Conservation (phyloP, 2,329 filamentous ascomycete genomes). For the Helotiales sp. region DNA sequence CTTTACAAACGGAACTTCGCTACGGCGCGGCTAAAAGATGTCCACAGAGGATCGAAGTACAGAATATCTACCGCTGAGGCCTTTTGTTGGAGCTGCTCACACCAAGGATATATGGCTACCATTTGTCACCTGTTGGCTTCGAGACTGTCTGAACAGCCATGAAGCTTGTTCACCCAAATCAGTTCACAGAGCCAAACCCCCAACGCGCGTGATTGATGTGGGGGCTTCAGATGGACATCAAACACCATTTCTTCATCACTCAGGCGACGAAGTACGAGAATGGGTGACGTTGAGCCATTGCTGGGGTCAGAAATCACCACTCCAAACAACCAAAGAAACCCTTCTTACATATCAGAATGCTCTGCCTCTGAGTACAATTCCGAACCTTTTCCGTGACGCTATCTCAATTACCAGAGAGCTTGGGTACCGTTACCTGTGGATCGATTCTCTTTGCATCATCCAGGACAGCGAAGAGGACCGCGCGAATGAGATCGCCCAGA, state of each 20-base stretch:
- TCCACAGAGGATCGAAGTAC: not conserved
- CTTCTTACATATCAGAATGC: not conserved
- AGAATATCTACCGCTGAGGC: not conserved
- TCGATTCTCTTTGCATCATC: not conserved
- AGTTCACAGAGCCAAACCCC: not conserved
- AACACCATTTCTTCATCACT: not conserved
- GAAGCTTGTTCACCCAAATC: not conserved
- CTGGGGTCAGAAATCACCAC: not conserved
- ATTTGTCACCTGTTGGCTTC: not conserved
- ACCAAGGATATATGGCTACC: not conserved
- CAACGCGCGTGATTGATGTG: not conserved
- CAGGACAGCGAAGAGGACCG: not conserved
- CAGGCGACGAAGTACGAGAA: not conserved
- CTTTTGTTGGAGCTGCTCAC: not conserved
- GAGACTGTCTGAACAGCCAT: not conserved
- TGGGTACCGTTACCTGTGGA: not conserved
- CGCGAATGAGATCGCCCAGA: not conserved
- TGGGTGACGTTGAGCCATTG: not conserved
- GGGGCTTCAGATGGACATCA: not conserved
- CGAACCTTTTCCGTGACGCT: not conserved
- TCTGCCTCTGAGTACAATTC: not conserved
- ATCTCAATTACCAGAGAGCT: not conserved
- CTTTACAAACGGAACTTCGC: not conserved
- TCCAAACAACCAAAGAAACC: not conserved
- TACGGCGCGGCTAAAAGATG: not conserved